Evolutionary conservation across 257 asterid species (phyloP).

Genomic region (Datura wrightii): DNA sequence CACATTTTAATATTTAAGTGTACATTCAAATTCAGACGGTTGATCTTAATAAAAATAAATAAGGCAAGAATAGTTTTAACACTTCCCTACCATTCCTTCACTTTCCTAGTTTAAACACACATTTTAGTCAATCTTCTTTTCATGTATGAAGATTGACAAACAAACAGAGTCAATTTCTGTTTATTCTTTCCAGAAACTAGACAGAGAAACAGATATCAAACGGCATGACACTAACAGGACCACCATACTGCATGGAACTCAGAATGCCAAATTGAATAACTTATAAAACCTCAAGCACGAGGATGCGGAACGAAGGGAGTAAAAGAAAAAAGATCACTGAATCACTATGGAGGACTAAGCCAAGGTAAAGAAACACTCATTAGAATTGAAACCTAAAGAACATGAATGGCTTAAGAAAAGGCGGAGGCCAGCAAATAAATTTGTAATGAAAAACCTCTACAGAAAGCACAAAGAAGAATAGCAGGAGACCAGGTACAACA

Average conservation of each 20-base stretch:
- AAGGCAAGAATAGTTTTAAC: too few relatives aligned
- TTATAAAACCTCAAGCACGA: background rate
- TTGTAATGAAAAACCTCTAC: background rate
- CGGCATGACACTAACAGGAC: too few relatives aligned
- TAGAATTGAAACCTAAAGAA: constrained; percentile 7
- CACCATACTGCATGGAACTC: background rate
- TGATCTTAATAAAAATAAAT: too few relatives aligned
- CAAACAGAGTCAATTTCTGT: background rate
- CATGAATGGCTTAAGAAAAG: background rate
- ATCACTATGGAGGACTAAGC: background rate
- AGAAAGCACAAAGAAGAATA: background rate
- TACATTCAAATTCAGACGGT: too few relatives aligned
- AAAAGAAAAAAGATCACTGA: background rate
- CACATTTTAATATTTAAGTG: too few relatives aligned
- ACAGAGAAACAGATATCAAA: background rate
- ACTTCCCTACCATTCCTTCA: too few relatives aligned
- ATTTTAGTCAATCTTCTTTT: too few relatives aligned
- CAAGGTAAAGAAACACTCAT: background rate
- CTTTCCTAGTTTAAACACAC: too few relatives aligned
- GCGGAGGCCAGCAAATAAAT: background rate
- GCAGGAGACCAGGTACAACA: background rate
- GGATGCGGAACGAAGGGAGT: background rate
- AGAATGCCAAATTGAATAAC: background rate
- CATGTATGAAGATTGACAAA: background rate
- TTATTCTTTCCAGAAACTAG: background rate